Conservation (phyloP, 495 filamentous ascomycete genomes). For the Bryoglossum gracile region DNA sequence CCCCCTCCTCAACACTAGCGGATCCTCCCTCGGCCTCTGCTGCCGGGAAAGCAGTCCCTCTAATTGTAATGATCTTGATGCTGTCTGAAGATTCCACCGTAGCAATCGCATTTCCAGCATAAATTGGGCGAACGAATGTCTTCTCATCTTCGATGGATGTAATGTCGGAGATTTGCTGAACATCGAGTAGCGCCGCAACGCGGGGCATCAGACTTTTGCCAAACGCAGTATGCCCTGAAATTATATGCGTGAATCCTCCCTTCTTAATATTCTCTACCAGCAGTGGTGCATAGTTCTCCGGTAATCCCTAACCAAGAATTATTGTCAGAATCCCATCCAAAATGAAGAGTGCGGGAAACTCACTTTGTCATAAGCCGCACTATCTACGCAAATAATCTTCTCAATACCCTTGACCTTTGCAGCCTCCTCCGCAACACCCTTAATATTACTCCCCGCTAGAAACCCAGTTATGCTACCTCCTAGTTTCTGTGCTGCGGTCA, state of each 20-base stretch:
- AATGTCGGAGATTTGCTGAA: conserved; percentile 89
- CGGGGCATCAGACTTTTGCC: conserved; percentile 95
- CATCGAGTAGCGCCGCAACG: conserved; percentile 86
- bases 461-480: conserved; percentile 83
- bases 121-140: conserved; percentile 95
- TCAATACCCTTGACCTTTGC: conserved; percentile 85
- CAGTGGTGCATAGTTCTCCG: conserved; percentile 91
- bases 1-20: conserved; percentile 55
- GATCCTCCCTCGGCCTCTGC: conserved; percentile 46
- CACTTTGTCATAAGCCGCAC: conserved; percentile 82
- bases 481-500: conserved; percentile 80
- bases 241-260: conserved; percentile 81
- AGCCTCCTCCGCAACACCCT: conserved; percentile 74
- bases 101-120: conserved; percentile 93
- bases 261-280: conserved; percentile 95
- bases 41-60: conserved; percentile 79
- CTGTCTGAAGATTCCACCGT: conserved; percentile 88
- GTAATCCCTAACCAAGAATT: conserved; percentile 79
- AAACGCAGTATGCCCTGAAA: conserved; percentile 89
- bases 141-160: conserved; percentile 81
- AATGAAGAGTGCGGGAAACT: conserved; percentile 2
- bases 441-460: conserved; percentile 75
- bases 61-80: conserved; percentile 85
- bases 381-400: conserved; percentile 85
- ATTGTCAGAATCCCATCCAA: too few relatives aligned